phyloP scores from a whole-genome alignment of 306 rosid genomes.

The Quercus bicolor region DNA sequence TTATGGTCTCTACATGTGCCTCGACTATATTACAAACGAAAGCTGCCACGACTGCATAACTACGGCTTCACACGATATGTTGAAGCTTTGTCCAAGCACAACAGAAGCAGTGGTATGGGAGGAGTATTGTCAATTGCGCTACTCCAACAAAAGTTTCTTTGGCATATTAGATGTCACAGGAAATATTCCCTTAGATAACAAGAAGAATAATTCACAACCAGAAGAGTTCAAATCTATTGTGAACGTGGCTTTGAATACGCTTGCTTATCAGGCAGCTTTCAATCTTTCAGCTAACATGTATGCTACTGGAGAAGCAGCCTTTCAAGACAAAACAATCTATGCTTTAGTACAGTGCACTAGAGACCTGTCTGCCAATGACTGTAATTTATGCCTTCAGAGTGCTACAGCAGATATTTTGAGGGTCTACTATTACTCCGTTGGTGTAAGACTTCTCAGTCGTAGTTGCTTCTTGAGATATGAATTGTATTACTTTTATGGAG shows the following conservation, averaged over 20 bases:
- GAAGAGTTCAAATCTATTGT: conserved; percentile 29
- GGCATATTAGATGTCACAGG: conserved; percentile 36
- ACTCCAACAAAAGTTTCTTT: conserved; percentile 42
- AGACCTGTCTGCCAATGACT: conserved; percentile 47
- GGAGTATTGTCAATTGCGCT: conserved; percentile 55
- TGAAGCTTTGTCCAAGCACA: conserved; percentile 36
- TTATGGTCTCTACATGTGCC: conserved; percentile 43
- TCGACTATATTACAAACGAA: conserved; percentile 26
- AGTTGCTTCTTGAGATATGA: conserved; percentile 66
- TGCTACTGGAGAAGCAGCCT: conserved; percentile 37
- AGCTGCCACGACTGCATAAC: conserved; percentile 36
- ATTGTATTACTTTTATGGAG: conserved; percentile 44
- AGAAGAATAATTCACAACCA: conserved; percentile 26
- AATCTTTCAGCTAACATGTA: conserved; percentile 35
- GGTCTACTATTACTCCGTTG: conserved; percentile 41
- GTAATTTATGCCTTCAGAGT: conserved; percentile 40
- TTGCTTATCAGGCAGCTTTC: conserved; percentile 33
- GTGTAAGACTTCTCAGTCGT: conserved; percentile 53
- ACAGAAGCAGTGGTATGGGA: conserved; percentile 56
- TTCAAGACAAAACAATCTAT: conserved; percentile 31
- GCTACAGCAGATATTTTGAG: conserved; percentile 35
- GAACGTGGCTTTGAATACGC: conserved; percentile 27
- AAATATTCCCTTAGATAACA: conserved; percentile 24
- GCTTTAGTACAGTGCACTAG: conserved; percentile 58
- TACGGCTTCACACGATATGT: conserved; percentile 25